Base-by-base conservation (phyloP, 129 eudicot genomes). In the Escallonia rubra region DNA sequence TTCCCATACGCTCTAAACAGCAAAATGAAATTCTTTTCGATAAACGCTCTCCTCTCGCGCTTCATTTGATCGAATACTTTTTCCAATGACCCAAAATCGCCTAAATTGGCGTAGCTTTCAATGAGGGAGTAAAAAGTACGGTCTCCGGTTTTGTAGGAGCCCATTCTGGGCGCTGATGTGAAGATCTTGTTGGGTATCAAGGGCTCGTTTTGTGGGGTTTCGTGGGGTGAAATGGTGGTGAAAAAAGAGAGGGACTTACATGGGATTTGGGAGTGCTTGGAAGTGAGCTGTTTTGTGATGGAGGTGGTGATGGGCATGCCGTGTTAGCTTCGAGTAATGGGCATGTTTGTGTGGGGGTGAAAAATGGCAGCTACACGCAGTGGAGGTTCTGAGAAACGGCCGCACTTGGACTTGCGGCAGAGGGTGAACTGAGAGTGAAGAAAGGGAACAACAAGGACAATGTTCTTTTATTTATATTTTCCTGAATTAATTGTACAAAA, bases 61-160 rank as follows among this genome's bases (percentile, higher is more conserved):
- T 81, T 89, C 99, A 94, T 94, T 73, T 87, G 79, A 68, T 45
- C 69, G 11, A 94, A 77, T 64, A 89, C 72, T 68, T 58, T 62
- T 75, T 85, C 97, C 70, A 94, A 47, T 10, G 93, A 77, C 64
- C 47, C 43, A 49, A 94, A 85, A 62, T 94, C 97, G n/a, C 88
- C 88, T 3, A 80, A 62, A 39, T 68, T 68, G 11, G 97, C 93
- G 66, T 63, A 80, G 72, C 68, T 71, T 3, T 83, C 83, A 68
- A 94, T 87, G 51, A 94, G 88, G 15, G 90, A 66, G 72, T 89
- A 89, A 44, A 86, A 89, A 5, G 95, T 89, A 50, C 90, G 74
- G 60, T 94, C 99, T 2, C 99, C 99, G 44, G 71, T 73, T 70
- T 64, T 80, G 85, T 71, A 94, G 15, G 90, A 80, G 15, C 99